These are phyloP conservation scores for Trypanosoma platydactyli DNA, from an alignment of 208 protist genomes.

Conservation along the genomic window DNA sequence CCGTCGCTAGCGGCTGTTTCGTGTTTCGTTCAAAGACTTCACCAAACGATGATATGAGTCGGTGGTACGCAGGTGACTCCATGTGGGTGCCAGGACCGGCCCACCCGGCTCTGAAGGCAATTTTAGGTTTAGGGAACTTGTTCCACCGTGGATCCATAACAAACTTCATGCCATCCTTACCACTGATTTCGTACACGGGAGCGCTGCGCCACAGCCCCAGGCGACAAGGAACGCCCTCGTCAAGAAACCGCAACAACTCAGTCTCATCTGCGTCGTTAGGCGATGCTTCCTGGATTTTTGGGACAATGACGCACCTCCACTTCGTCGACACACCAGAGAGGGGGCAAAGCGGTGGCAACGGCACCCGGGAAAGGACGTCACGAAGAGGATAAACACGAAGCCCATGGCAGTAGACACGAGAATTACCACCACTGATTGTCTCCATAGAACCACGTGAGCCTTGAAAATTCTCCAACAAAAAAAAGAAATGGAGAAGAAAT, in stretches of 20 bases:
- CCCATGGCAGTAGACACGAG: conserved; percentile 13
- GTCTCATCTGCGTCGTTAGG: conserved; percentile 27
- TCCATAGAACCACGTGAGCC: not conserved
- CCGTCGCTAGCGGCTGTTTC: not conserved
- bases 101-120: conserved; percentile 81
- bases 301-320: conserved; percentile 83
- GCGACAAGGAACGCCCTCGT: conserved; percentile 58
- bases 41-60: conserved; percentile 69
- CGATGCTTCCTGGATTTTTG: conserved; percentile 27
- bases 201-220: conserved; percentile 31
- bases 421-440: not conserved
- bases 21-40: conserved; percentile 70
- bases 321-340: conserved; percentile 55
- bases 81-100: conserved; percentile 72
- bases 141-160: conserved; percentile 56
- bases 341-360: conserved; percentile 41
- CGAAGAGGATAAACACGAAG: conserved; percentile 54
- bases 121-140: conserved; percentile 72
- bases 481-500: not conserved
- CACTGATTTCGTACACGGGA: conserved; percentile 36
- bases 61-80: conserved; percentile 65
- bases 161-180: conserved; percentile 52
- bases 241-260: conserved; percentile 47
- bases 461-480: not conserved
- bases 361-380: conserved; percentile 67